Evolutionary conservation across 2,329 filamentous ascomycete species (phyloP), one percentile per base, ranked within the genome.

Genomic region (Elsinoe necatrix): DNA sequence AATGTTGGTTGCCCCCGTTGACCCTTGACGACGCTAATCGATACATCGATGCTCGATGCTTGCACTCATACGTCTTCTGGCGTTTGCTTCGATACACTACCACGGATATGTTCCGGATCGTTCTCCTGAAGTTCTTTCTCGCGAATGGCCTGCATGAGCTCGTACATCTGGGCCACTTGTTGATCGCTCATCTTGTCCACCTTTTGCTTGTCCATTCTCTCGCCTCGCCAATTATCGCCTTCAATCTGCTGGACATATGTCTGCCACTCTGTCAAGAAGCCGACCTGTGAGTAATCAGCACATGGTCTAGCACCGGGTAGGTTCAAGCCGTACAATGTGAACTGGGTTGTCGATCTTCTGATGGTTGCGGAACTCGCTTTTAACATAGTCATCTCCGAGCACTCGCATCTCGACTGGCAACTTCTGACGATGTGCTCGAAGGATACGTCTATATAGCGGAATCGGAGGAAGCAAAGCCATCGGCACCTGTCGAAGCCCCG

Each of bases 251-350:
- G 92, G 1, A 90, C 91, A 68, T 97, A 98, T 54, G 89, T 75
- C 71, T 98, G 93, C 92, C 92, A 98, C 71, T 97, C 91, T 0
- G 88, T 92, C 63, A 98, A 77, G 71, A 98, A 98, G 1, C 92
- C 93, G 65, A 97, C 89, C 89, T 95, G 62, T 12, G 37, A 31
- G 3, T 20, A 29, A 42, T 54, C 51, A 21, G 27, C 8, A 29
- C 9, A 29, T 9, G 9, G 27, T 29, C 4, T 4, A 9, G 9
- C 9, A 29, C 27, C 4, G 27, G 4, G 9, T 29, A 9, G 27
- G 27, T 29, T 9, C 4, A 29, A 9, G 27, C 4, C n/a, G 60
- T 77, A 95, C 90, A 72, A 98, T 82, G 68, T 97, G 92, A 23
- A 89, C 81, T 0, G 93, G 91, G 66, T 97, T 97, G 59, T 97